A percentile compares a stretch with the other conserved stretches of the same genome.
Evolutionary conservation across 2,329 filamentous ascomycete genomes (phyloP).

Genomic region (Talaromyces sp.): DNA sequence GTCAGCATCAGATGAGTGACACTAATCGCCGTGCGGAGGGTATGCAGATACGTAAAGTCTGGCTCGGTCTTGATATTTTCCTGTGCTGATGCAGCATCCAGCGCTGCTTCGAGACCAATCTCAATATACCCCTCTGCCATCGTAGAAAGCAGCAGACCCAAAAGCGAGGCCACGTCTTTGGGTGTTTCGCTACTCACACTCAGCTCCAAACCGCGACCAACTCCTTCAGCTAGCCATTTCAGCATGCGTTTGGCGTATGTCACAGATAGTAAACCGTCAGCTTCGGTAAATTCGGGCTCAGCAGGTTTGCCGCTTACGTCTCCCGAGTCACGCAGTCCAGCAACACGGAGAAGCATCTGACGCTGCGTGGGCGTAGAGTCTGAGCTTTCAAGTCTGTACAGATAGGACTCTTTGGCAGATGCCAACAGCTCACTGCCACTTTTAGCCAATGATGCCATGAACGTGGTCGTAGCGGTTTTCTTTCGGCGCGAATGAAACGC

Average conservation of each 20-base stretch:
- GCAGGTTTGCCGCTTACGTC: slow-evolving; percentile 64
- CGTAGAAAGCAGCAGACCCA: slow-evolving; percentile 77
- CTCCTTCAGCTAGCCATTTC: slow-evolving; percentile 93
- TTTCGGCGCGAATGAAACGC: slow-evolving; percentile 80
- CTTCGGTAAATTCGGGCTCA: slow-evolving; percentile 85
- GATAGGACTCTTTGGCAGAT: slow-evolving; percentile 85
- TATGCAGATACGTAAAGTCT: slow-evolving; percentile 77
- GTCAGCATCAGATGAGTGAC: slow-evolving; percentile 92
- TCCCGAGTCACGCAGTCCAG: slow-evolving; percentile 68
- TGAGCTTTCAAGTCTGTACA: slow-evolving; percentile 81
- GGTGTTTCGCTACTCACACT: slow-evolving; percentile 83
- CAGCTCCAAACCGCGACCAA: slow-evolving; percentile 86
- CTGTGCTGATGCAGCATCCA: slow-evolving; percentile 71
- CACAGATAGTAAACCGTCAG: slow-evolving; percentile 79
- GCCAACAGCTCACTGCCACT: slow-evolving; percentile 84
- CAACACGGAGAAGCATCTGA: slow-evolving; percentile 82
- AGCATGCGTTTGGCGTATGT: slow-evolving; percentile 96
- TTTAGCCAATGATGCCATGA: slow-evolving; percentile 87
- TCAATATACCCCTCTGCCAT: slow-evolving; percentile 81
- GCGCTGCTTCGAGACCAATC: slow-evolving; percentile 64
- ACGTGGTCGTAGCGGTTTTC: slow-evolving; percentile 76
- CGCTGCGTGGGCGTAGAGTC: slow-evolving; percentile 87
- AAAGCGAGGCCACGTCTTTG: slow-evolving; percentile 83
- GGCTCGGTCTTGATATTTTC: slow-evolving; percentile 81
- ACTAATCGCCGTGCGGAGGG: slow-evolving; percentile 75